Base-by-base conservation (phyloP, 345 rosid species). In the Nasturtium officinale region DNA sequence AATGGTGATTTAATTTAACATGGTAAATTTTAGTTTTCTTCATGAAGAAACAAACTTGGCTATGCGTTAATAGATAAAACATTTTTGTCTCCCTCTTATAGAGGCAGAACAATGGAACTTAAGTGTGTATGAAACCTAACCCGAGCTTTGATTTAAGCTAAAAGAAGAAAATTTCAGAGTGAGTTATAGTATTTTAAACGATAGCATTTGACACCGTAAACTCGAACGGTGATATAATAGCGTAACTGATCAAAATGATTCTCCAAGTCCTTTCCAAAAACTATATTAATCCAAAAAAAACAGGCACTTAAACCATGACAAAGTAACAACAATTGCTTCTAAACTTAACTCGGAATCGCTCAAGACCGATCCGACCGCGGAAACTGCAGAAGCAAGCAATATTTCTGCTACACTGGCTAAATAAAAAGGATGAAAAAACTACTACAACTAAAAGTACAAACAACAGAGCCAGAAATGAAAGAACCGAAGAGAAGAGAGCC, bases 391-490 rank as follows among this genome's bases (percentile, higher is more conserved):
- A 56, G 42, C 23, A 30, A 30, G 40, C 60, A 29, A 29, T 4
- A n/a, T 29, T n/a, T 55, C 7, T 2, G 6, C 35, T 54, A 54
- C 61, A 30, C 40, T 55, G n/a, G 23, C 29, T 56, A 30, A 13
- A 9, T 2, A 29, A 42, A 13, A 42, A 15, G 47, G 47, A 42
- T 42, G 47, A 42, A 42, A 38, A 35, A 76, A 67, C 72, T 72
- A 50, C 53, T 37, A 75, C 51, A 55, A 13, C 71, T 60, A 50
- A 65, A 62, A 52, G 48, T 61, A 69, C 65, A n/a, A 80, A 54
- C 60, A 77, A 59, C 74, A 60, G 11, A 59, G 59, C 69, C 72
- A 71, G 37, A 48, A 35, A 61, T 30, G 11, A 61, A 53, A n/a
- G n/a, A n/a, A n/a, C n/a, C n/a, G 40, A 63, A 67, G 5, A 67